Conservation (phyloP, 129 eudicot genomes). For the carrot (Daucus carota) region DNA sequence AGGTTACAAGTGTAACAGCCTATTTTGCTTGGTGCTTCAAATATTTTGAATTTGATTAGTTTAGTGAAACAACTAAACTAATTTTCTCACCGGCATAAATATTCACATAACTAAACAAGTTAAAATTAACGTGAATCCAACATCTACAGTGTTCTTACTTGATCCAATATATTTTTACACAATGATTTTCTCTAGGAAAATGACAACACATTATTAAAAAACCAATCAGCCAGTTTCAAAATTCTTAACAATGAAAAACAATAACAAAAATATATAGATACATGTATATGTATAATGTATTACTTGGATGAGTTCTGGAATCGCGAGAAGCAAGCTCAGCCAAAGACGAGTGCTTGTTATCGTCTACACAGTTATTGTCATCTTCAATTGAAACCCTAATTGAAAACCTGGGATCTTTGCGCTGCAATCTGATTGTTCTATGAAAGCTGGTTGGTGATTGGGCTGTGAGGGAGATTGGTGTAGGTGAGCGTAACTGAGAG, state of each 20-base stretch:
- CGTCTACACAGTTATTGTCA: not conserved
- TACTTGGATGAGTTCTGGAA: constrained; percentile 12
- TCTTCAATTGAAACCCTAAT: constrained; percentile 16
- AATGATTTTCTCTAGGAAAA: too few relatives aligned
- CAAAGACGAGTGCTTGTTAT: not conserved
- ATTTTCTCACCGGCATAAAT: too few relatives aligned
- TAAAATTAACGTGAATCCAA: too few relatives aligned
- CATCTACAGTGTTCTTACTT: too few relatives aligned
- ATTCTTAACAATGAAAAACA: not conserved
- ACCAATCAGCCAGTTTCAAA: too few relatives aligned
- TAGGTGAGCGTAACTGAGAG: constrained; percentile 7
- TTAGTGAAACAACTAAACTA: too few relatives aligned
- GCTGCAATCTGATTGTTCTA: not conserved
- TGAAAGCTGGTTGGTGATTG: not conserved
- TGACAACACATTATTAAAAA: too few relatives aligned
- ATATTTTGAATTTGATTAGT: too few relatives aligned
- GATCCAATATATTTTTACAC: too few relatives aligned
- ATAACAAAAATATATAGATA: not conserved
- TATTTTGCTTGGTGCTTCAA: too few relatives aligned
- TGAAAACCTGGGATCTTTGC: not conserved
- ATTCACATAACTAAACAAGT: too few relatives aligned
- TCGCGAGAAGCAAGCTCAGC: constrained; percentile 7
- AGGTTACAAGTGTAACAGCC: too few relatives aligned
- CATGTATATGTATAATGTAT: not conserved
- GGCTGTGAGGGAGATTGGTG: constrained; percentile 6